A percentile compares a stretch with the other conserved stretches of the same genome.
These are phyloP conservation scores for Vigna nakashimae DNA, from an alignment of 306 rosid genomes.

Conservation along the genomic window DNA sequence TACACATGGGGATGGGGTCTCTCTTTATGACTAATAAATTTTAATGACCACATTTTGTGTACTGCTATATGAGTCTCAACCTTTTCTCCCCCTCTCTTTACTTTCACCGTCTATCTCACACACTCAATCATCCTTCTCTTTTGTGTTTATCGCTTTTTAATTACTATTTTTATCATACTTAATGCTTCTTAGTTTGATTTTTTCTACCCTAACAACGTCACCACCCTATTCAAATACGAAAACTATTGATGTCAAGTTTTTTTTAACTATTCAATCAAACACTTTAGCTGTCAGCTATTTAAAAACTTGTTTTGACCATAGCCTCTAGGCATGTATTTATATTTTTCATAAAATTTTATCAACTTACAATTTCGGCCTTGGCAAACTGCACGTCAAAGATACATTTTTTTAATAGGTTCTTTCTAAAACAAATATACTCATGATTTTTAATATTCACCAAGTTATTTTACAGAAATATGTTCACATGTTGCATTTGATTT, in stretches of 20 bases:
- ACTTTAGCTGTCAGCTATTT: not conserved
- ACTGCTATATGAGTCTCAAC: not conserved
- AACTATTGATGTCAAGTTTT: not conserved
- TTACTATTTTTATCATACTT: not conserved
- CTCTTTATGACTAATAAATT: constrained; percentile 13
- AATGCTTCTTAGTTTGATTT: not conserved
- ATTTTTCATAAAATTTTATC: not conserved
- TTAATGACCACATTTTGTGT: constrained; percentile 14
- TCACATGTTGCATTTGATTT: not conserved
- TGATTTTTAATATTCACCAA: not conserved
- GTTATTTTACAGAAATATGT: not conserved
- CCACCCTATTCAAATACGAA: not conserved
- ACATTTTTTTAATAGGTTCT: not conserved
- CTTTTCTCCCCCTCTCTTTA: not conserved
- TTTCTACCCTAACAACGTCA: not conserved
- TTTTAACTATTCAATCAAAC: not conserved
- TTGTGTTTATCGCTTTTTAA: not conserved
- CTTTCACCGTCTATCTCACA: not conserved
- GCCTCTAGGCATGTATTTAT: not conserved
- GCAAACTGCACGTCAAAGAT: not conserved
- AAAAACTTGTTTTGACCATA: not conserved
- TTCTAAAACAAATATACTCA: not conserved
- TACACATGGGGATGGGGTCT: constrained; percentile 35
- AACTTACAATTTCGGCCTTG: not conserved
- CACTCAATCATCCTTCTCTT: no score